Base-by-base conservation (phyloP, 2,329 filamentous ascomycete genomes). In the Leptographium procerum region DNA sequence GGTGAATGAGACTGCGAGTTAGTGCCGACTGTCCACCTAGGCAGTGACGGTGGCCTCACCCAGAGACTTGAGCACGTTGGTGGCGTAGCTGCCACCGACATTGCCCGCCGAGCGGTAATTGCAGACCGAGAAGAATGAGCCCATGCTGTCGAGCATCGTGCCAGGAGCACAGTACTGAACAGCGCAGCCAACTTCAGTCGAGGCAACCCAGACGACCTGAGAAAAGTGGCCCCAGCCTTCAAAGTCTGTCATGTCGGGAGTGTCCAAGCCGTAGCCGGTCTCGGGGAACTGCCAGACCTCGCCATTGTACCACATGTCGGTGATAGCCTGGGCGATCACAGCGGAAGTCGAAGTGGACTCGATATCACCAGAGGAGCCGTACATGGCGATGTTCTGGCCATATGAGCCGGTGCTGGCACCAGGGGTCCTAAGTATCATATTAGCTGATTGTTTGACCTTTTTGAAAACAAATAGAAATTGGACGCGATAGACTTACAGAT, bases 371-470 rank as follows among this genome's bases (percentile, higher is more conserved):
- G 71, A 70, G 54, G 71, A 71, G 53, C 73, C 79, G 69, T 71
- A 78, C 64, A 86, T 85, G 68, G 89, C 92, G 60, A 97, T 86
- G 80, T 97, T 99, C 76, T 99, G 94, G 63, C 94, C 94, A 68
- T 94, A 95, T 51, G 80, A 77, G 58, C 83, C 83, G 31, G 54
- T 60, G 16, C n/a, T 36, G 55, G 75, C 77, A 62, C 82, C 81
- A 52, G 80, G 75, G 29, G 75, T 70, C 65, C 80, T 84, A 43
- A 22, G 50, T 24, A n/a, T n/a, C 19, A 19, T n/a, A 10, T 52
- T 36, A 59, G 31, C n/a, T 9, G 10, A 26, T 1, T 50, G 7
- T 45, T 24, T 10, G 26, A n/a, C 26, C 4, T n/a, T 43, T n/a
- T n/a, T n/a, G n/a, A 19, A 7, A 9, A 8, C 7, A 10, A 11